Evolutionary conservation across 2,329 filamentous ascomycete genomes (phyloP).

Genomic region (Pestalotiopsis sp.): DNA sequence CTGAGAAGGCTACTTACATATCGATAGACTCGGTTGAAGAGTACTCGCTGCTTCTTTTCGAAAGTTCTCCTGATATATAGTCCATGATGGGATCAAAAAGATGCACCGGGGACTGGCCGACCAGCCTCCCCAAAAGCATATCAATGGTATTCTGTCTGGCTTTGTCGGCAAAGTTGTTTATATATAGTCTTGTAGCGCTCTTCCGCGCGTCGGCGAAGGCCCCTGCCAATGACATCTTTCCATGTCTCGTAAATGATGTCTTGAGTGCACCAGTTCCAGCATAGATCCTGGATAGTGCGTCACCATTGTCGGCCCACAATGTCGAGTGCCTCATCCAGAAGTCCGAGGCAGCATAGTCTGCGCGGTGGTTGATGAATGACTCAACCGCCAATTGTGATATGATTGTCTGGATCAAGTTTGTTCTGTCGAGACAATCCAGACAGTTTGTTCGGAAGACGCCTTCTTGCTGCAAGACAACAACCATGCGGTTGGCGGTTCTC

Average conservation of each 20-base stretch:
- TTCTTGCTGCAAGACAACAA: conserved; percentile 84
- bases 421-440: conserved; percentile 92
- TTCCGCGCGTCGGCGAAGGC: conserved; percentile 95
- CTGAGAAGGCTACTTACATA: conserved; percentile 55
- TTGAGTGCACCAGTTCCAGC: conserved; percentile 95
- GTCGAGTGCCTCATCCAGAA: conserved; percentile 92
- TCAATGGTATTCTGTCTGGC: conserved; percentile 93
- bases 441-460: conserved; percentile 97
- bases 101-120: conserved; percentile 81
- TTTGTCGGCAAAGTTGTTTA: conserved; percentile 97
- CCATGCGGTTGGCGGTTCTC: conserved; percentile 46
- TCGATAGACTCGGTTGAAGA: conserved; percentile 73
- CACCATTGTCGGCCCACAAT: conserved; percentile 96
- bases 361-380: conserved; percentile 75
- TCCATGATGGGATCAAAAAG: conserved; percentile 95
- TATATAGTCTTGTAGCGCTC: conserved; percentile 89
- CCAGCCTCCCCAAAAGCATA: conserved; percentile 81
- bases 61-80: conserved; percentile 77
- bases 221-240: conserved; percentile 94
- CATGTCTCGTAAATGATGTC: conserved; percentile 89
- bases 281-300: conserved; percentile 92
- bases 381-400: conserved; percentile 93
- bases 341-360: conserved; percentile 70
- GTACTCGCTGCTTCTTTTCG: conserved; percentile 69
- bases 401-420: conserved; percentile 93